A percentile compares a stretch with the other conserved stretches of the same genome.
phyloP scores from a whole-genome alignment of 345 rosid species.

The Salix suchowensis region DNA sequence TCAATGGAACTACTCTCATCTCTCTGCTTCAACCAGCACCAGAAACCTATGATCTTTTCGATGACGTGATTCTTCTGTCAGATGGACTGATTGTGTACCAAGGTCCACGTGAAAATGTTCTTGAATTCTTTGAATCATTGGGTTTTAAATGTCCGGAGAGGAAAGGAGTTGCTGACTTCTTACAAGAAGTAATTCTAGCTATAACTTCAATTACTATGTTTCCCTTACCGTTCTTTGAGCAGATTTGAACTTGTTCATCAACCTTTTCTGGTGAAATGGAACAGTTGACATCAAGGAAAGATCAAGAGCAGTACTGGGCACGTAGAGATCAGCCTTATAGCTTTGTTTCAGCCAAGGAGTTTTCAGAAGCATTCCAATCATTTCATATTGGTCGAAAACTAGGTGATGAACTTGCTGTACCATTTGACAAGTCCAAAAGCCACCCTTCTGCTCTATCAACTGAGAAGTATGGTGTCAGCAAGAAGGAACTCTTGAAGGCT shows the following conservation, averaged over 20 bases:
- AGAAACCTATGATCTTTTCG: slow-evolving; percentile 68
- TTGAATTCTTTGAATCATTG: slow-evolving; percentile 56
- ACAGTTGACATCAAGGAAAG: slow-evolving; percentile 67
- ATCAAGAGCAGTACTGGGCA: slow-evolving; percentile 83
- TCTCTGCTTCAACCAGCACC: slow-evolving; percentile 87
- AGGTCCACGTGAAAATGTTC: slow-evolving; percentile 62
- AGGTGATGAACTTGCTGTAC: slow-evolving; percentile 61
- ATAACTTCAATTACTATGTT: not conserved
- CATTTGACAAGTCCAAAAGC: slow-evolving; percentile 65
- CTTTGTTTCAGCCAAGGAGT: slow-evolving; percentile 52
- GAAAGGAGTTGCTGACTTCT: slow-evolving; percentile 81
- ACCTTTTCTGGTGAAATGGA: slow-evolving; percentile 7
- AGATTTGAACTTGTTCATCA: not conserved
- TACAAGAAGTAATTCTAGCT: slow-evolving; percentile 55
- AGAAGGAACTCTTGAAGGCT: slow-evolving; percentile 59
- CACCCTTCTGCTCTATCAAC: slow-evolving; percentile 77
- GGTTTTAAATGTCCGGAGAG: slow-evolving; percentile 78
- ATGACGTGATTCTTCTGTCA: slow-evolving; percentile 68
- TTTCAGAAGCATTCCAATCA: slow-evolving; percentile 64
- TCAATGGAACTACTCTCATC: slow-evolving; percentile 65
- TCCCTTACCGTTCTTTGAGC: not conserved
- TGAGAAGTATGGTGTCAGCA: slow-evolving; percentile 54
- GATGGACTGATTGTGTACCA: slow-evolving; percentile 79
- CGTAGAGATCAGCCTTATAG: slow-evolving; percentile 49
- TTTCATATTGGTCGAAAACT: slow-evolving; percentile 54